Percentiles rank a stretch among this genome's conserved stretches.
These are phyloP conservation scores for Sinapis alba DNA, from an alignment of 441 rosid species.

Conservation along the genomic window DNA sequence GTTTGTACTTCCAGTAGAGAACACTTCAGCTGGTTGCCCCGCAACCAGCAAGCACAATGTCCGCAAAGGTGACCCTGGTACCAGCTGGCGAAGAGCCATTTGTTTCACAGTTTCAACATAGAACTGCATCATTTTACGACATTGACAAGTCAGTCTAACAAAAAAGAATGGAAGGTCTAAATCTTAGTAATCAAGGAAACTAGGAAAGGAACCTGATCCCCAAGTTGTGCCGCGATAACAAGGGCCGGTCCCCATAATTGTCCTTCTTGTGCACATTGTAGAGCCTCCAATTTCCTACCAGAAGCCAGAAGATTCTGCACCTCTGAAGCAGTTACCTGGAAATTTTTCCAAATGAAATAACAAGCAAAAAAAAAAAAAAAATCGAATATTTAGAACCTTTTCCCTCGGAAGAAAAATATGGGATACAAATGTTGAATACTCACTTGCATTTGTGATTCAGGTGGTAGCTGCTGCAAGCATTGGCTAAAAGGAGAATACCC, in stretches of 20 bases:
- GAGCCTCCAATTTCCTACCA: conserved; percentile 89
- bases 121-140: conserved; percentile 60
- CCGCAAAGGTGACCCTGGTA: conserved; percentile 94
- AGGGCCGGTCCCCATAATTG: conserved; percentile 99
- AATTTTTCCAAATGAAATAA: conserved; percentile 36
- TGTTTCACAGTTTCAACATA: conserved; percentile 89
- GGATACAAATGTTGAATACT: conserved; percentile 62
- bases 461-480: conserved; percentile 83
- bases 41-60: conserved; percentile 97
- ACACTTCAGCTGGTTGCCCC: conserved; percentile 96
- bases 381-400: neutral
- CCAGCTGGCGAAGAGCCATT: conserved; percentile 94
- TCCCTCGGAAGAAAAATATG: neutral
- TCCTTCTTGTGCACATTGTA: conserved; percentile 86
- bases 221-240: conserved; percentile 94
- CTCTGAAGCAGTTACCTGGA: conserved; percentile 88
- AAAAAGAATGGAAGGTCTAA: neutral
- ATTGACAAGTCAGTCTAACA: conserved; percentile 22
- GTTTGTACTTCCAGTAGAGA: conserved; percentile 51
- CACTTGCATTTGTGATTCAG: conserved; percentile 86
- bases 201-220: conserved; percentile 84
- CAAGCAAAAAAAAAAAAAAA: conserved; percentile 18
- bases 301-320: conserved; percentile 94
- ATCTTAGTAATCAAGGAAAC: conserved; percentile 22
- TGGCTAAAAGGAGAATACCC: conserved; percentile 59